Conservation (phyloP, 1,139 yeast species). For the Hyphopichia fennica region DNA sequence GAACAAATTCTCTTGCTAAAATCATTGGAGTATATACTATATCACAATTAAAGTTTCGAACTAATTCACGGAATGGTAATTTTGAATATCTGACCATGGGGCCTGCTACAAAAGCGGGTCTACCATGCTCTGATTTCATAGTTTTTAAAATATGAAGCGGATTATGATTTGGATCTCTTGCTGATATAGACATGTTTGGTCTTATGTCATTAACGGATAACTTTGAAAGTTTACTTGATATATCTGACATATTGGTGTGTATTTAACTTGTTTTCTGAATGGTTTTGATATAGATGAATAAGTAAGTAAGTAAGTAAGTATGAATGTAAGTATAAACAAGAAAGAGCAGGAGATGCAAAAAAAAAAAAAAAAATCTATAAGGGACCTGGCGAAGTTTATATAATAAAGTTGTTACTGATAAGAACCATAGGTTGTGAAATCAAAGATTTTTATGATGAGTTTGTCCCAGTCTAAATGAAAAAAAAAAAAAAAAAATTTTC, state of each 20-base stretch:
- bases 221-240: neutral
- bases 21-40: conserved; percentile 96
- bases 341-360: too few species aligned
- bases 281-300: too few species aligned
- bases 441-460: neutral
- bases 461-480: neutral
- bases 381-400: too few species aligned
- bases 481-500: neutral
- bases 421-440: neutral
- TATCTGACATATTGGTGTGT: conserved; percentile 1
- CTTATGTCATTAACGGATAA: neutral
- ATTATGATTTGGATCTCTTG: conserved; percentile 49
- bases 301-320: too few species aligned
- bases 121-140: conserved; percentile 31
- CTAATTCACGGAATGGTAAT: conserved; percentile 81
- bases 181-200: conserved; percentile 1
- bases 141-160: conserved; percentile 55
- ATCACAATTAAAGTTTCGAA: conserved; percentile 74
- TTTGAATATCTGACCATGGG: conserved; percentile 98
- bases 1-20: conserved; percentile 88
- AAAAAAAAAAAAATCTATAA: too few species aligned
- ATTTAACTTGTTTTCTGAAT: too few species aligned
- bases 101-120: conserved; percentile 81
- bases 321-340: too few species aligned
- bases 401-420: too few species aligned